Evolutionary conservation across 225 moss, liverwort and hornwort genomes (phyloP).

Genomic region (Pseudisothecium myosuroides): DNA sequence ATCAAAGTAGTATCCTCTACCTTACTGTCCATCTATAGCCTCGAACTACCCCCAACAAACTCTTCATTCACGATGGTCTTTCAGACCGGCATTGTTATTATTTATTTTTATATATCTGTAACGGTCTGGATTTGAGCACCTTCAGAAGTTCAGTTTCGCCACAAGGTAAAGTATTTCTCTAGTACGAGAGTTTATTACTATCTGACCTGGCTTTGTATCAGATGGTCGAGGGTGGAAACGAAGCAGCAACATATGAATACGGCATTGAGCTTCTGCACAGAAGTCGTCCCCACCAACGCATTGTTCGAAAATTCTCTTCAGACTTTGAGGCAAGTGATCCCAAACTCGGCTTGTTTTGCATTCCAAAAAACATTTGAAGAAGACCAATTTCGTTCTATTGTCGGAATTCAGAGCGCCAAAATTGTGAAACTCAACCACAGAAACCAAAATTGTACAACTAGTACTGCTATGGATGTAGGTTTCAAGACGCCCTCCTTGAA

Average conservation of each 20-base stretch:
- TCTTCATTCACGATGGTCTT: not conserved
- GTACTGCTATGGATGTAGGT: not conserved
- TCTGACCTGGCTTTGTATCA: not conserved
- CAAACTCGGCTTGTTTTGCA: not conserved
- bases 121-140: not conserved
- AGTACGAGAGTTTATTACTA: not conserved
- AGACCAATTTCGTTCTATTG: not conserved
- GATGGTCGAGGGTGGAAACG: conserved; percentile 53
- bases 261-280: conserved; percentile 54
- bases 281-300: conserved; percentile 44
- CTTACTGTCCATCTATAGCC: not conserved
- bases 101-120: not conserved
- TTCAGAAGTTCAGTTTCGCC: not conserved
- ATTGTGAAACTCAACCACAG: not conserved
- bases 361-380: not conserved
- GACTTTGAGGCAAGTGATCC: conserved; percentile 35
- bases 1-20: not conserved
- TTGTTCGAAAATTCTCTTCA: conserved; percentile 57
- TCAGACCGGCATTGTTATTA: not conserved
- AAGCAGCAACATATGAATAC: conserved; percentile 46
- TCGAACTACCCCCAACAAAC: not conserved
- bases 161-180: not conserved
- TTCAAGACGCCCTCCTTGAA: not conserved
- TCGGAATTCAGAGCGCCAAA: not conserved
- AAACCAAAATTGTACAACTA: not conserved